A percentile compares a stretch with the other conserved stretches of the same genome.
phyloP scores from a whole-genome alignment of 441 rosid genomes.

The Erodium moschatum region DNA sequence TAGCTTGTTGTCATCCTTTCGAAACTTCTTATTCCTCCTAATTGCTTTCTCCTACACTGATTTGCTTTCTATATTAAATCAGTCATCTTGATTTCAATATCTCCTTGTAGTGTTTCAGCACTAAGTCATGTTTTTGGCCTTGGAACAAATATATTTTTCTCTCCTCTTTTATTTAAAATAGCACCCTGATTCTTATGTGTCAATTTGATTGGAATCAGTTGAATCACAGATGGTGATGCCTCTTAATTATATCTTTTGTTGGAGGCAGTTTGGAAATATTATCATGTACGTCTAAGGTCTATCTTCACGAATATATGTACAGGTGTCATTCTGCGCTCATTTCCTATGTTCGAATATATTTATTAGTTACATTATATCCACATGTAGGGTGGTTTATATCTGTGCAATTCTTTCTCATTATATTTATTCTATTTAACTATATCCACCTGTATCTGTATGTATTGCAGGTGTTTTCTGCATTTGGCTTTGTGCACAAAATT shows the following conservation, averaged over 20 bases:
- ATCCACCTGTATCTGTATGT: conserved; percentile 17
- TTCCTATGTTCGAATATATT: conserved; percentile 30
- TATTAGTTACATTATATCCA: conserved; percentile 20
- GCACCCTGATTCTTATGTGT: conserved; percentile 26
- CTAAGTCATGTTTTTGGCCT: conserved; percentile 7
- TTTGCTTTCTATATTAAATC: not conserved
- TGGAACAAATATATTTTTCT: conserved; percentile 16
- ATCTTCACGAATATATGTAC: conserved; percentile 61
- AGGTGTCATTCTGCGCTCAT: conserved; percentile 81
- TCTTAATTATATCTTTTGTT: conserved; percentile 60
- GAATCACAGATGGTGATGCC: conserved; percentile 63
- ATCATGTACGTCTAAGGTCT: conserved; percentile 64
- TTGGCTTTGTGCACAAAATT: conserved; percentile 96
- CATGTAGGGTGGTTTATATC: conserved; percentile 27
- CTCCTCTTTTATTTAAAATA: conserved; percentile 21
- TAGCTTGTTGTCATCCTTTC: not conserved
- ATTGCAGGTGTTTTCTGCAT: conserved; percentile 93
- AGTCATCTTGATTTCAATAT: not conserved
- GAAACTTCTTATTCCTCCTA: not conserved
- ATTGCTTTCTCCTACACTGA: not conserved
- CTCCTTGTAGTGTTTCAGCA: not conserved
- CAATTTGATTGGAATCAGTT: conserved; percentile 45
- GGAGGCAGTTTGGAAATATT: conserved; percentile 75
- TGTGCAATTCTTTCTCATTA: conserved; percentile 17
- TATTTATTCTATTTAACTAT: conserved; percentile 14